Base-by-base conservation (phyloP, 129 eudicot genomes). In the Heracleum sosnowskyi region DNA sequence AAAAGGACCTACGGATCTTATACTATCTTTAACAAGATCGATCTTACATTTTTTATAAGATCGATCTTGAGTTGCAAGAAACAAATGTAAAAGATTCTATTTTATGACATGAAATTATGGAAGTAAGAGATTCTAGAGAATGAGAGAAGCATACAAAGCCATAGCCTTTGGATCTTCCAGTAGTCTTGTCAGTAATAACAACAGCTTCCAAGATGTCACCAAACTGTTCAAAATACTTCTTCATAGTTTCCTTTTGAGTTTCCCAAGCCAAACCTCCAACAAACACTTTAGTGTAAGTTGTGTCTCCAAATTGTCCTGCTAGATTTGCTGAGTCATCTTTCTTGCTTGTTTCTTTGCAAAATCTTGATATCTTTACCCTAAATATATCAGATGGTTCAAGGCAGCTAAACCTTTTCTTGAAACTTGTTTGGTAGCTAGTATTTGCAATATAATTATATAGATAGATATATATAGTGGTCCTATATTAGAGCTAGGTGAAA, bases 191-290 rank as follows among this genome's bases (percentile, higher is more conserved):
- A 72, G 93, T 88, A 81, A 93, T 93, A 82, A 93, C 97, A 53
- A 93, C 98, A 77, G 98, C 98, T 62, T 93, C 98, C 88, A 93
- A 79, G 82, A 93, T 93, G 66, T 93, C 98, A 69, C 98, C 98
- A 79, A 93, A 93, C 86, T 91, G 97, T 41, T 93, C 89, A 80
- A 93, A 93, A 87, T 93, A 93, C 9, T 88, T 85, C 83, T 87
- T 89, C 94, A 93, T 89, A 74, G 97, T 91, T 60, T 93, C 98
- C 83, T 91, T 93, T 62, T 91, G 98, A 2, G 98, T 93, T 82
- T 93, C 98, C 98, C 98, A 93, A 51, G 98, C 98, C 85, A 93
- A 86, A 12, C 98, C 98, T 39, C 98, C 98, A 47, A 93, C 98
- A 83, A 93, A 93, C n/a, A 93, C 92, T 80, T 93, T 93, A 0